A percentile compares a stretch with the other conserved stretches of the same genome.
Conservation (phyloP, 495 filamentous ascomycete species). For the Thermochaetoides thermophila region DNA sequence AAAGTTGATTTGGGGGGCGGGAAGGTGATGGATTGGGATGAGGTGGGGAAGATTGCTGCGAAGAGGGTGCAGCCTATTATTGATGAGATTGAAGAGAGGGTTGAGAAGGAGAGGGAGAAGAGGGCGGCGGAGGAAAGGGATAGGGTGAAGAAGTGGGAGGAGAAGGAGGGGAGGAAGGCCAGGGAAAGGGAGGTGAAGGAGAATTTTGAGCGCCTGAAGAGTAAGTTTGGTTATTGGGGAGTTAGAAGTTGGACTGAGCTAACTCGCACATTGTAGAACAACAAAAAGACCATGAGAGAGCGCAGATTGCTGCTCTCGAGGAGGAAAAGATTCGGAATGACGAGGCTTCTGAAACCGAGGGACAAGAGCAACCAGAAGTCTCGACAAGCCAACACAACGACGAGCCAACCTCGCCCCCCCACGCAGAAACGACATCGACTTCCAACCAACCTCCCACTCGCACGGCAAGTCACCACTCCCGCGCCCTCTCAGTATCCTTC, state of each 20-base stretch:
- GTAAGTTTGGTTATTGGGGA: slow-evolving; percentile 13
- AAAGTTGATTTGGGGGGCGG: slow-evolving; percentile 71
- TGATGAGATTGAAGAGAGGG: slow-evolving; percentile 73
- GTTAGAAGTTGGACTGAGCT: slow-evolving; percentile 7
- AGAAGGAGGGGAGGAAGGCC: slow-evolving; percentile 28
- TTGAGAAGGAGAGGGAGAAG: slow-evolving; percentile 49
- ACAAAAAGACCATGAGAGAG: slow-evolving; percentile 36
- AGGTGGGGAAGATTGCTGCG: slow-evolving; percentile 68
- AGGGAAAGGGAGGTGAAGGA: slow-evolving; percentile 32
- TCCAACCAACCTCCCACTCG: too few species aligned
- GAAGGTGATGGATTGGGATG: slow-evolving; percentile 60
- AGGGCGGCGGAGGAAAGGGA: slow-evolving; percentile 36
- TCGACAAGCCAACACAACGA: background rate
- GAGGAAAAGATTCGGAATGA: slow-evolving; percentile 33
- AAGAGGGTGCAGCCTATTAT: slow-evolving; percentile 72
- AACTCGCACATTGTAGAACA: slow-evolving; percentile 29
- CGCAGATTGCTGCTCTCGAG: slow-evolving; percentile 35
- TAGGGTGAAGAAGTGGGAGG: slow-evolving; percentile 32
- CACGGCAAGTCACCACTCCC: too few species aligned
- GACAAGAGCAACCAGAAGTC: background rate
- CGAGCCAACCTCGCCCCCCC: background rate
- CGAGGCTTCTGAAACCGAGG: slow-evolving; percentile 34
- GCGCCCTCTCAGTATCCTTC: slow-evolving; percentile 12
- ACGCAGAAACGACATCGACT: slow-evolving; percentile 1
- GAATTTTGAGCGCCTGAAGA: slow-evolving; percentile 27